These are phyloP conservation scores for Pleurotus citrinopileatus DNA, from an alignment of 768 basidiomycete genomes.

Conservation along the genomic window DNA sequence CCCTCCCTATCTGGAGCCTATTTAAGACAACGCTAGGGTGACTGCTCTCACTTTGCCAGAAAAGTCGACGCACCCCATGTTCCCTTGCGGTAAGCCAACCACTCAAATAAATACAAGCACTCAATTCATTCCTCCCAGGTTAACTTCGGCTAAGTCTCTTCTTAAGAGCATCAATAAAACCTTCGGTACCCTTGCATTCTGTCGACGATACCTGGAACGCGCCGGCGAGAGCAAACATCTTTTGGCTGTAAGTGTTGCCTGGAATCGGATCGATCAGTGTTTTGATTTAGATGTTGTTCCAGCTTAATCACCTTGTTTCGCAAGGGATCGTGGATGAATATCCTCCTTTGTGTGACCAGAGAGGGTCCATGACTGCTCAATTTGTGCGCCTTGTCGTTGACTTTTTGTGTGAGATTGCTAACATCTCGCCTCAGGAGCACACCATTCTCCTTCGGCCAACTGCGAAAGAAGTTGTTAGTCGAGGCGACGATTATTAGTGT, in stretches of 20 bases:
- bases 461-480: slow-evolving; percentile 79
- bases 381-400: slow-evolving; percentile 48
- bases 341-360: slow-evolving; percentile 85
- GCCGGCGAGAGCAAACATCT: slow-evolving; percentile 91
- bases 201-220: slow-evolving; percentile 92
- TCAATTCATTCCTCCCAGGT: slow-evolving; percentile 35
- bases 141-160: slow-evolving; percentile 82
- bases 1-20: neutral
- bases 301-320: slow-evolving; percentile 88
- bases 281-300: slow-evolving; percentile 6
- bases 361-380: slow-evolving; percentile 92
- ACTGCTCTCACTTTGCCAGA: slow-evolving; percentile 90
- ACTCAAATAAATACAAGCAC: neutral
- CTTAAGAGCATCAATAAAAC: slow-evolving; percentile 86
- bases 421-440: slow-evolving; percentile 57
- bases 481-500: slow-evolving; percentile 77
- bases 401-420: slow-evolving; percentile 1
- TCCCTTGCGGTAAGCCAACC: slow-evolving; percentile 59
- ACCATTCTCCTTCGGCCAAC: slow-evolving; percentile 84
- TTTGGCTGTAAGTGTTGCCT: slow-evolving; percentile 60
- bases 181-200: slow-evolving; percentile 95
- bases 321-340: slow-evolving; percentile 91
- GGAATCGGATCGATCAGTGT: no score
- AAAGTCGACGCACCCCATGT: slow-evolving; percentile 67
- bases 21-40: slow-evolving; percentile 53